Evolutionary conservation across 306 rosid genomes (phyloP).

Genomic region (Inga oerstediana): DNA sequence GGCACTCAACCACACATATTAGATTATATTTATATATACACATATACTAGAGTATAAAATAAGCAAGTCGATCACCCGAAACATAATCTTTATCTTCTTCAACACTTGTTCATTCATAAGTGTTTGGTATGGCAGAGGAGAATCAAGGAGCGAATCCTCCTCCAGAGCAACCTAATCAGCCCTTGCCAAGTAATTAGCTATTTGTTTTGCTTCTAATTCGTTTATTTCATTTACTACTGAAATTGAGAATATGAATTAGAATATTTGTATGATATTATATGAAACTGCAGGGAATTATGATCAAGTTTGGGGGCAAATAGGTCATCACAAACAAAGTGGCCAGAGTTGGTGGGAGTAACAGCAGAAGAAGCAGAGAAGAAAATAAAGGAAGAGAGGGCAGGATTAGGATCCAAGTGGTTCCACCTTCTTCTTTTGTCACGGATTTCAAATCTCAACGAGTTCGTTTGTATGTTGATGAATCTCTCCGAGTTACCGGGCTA

Average conservation of each 20-base stretch:
- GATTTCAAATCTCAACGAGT: constrained; percentile 39
- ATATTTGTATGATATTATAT: neutral
- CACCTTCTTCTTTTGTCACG: constrained; percentile 30
- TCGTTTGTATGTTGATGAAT: constrained; percentile 46
- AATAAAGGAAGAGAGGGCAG: constrained; percentile 42
- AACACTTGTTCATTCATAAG: neutral
- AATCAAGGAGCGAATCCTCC: constrained; percentile 31
- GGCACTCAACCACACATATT: neutral
- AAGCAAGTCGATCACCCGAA: no score
- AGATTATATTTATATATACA: no score
- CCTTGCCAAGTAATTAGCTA: constrained; percentile 2
- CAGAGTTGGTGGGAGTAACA: constrained; percentile 43
- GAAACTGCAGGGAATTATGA: constrained; percentile 28
- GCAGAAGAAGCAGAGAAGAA: constrained; percentile 49
- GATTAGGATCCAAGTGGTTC: constrained; percentile 42
- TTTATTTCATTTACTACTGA: neutral
- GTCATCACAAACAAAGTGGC: constrained; percentile 42
- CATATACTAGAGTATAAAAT: neutral
- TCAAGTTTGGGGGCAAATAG: constrained; percentile 12
- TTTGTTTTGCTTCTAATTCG: neutral
- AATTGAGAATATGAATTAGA: neutral
- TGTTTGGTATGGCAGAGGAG: constrained; percentile 38
- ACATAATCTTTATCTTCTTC: neutral
- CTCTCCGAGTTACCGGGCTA: constrained; percentile 31
- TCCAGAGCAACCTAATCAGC: neutral